phyloP scores from a whole-genome alignment of 2,329 filamentous ascomycete genomes.

The Tolypocladium pustulatum region DNA sequence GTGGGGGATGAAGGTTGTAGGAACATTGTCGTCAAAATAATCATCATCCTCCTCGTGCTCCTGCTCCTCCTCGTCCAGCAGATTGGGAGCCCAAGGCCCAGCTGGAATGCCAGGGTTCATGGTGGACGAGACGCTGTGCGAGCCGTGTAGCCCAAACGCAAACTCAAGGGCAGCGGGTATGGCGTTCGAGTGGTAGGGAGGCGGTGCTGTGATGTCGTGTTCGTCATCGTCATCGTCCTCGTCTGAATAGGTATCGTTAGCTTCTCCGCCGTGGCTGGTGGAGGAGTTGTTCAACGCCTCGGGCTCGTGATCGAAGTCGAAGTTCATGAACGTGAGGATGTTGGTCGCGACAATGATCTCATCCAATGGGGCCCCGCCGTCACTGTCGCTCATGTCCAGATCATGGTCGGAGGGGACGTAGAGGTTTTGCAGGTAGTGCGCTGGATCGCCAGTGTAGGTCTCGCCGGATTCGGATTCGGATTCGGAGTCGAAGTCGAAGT shows the following conservation, averaged over 20 bases:
- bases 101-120: neutral
- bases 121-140: neutral
- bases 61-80: too few species aligned
- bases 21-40: neutral
- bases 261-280: neutral
- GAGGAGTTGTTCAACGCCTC: neutral
- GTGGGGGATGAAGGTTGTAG: neutral
- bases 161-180: neutral
- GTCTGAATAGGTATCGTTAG: neutral
- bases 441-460: neutral
- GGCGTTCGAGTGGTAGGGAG: neutral
- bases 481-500: neutral
- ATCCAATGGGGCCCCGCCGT: conserved; percentile 19
- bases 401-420: conserved; percentile 13
- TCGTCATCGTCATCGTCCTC: neutral
- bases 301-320: conserved; percentile 2
- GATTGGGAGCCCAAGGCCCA: neutral
- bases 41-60: neutral
- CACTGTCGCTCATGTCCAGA: conserved; percentile 23
- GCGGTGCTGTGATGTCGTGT: neutral
- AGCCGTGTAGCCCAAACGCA: neutral
- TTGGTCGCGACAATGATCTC: neutral
- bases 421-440: neutral
- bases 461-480: conserved; percentile 1
- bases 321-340: neutral